A percentile compares a stretch with the other conserved stretches of the same genome.
phyloP scores from a whole-genome alignment of 208 protist genomes.

The Phytomonas sp. region DNA sequence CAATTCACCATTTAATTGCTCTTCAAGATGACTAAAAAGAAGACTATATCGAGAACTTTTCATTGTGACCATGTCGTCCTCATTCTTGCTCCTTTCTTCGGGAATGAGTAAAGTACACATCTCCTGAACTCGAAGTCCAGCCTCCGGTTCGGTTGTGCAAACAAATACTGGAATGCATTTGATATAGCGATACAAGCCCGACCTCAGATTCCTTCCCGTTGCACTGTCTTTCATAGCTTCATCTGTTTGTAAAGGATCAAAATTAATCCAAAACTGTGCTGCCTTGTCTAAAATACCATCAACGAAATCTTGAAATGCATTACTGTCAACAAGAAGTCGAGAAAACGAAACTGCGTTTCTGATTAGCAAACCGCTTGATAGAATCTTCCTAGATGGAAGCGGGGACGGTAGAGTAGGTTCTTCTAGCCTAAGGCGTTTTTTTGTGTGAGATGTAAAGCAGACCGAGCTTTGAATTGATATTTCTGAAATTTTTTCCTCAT shows the following conservation, averaged over 20 bases:
- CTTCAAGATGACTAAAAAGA: conserved; percentile 49
- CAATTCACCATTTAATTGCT: conserved; percentile 43
- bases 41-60: conserved; percentile 22
- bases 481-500: neutral
- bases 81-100: conserved; percentile 8
- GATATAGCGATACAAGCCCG: neutral
- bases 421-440: neutral
- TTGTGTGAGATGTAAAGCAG: neutral
- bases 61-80: neutral
- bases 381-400: neutral
- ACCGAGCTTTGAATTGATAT: conserved; percentile 8
- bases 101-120: conserved; percentile 1
- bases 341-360: conserved; percentile 50
- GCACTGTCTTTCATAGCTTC: neutral
- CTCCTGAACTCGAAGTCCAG: neutral
- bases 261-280: conserved; percentile 25
- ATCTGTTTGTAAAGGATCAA: conserved; percentile 14
- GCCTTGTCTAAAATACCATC: conserved; percentile 24
- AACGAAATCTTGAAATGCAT: conserved; percentile 41
- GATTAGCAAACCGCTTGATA: conserved; percentile 22
- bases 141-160: neutral
- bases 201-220: neutral
- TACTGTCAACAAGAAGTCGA: conserved; percentile 37
- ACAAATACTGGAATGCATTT: conserved; percentile 7
- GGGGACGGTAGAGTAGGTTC: neutral